Percentiles rank a stretch among this genome's conserved stretches.
phyloP scores from a whole-genome alignment of 192 early-diverging fungal species.

The Backusella sp. region DNA sequence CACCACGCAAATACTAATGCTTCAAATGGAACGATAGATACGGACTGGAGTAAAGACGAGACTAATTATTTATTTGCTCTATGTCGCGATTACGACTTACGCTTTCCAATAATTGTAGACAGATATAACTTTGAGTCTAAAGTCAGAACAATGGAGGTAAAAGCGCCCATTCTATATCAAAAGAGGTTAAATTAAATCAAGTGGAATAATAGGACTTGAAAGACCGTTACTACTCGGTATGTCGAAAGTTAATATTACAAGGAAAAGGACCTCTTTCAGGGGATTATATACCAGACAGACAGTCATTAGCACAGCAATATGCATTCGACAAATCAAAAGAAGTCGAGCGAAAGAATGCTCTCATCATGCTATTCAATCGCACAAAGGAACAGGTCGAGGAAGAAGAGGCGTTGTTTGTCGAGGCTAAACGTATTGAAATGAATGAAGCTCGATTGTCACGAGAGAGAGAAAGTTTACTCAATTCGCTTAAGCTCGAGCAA shows the following conservation, averaged over 20 bases:
- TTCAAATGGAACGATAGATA: conserved; percentile 37
- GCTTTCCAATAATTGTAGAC: conserved; percentile 85
- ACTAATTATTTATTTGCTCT: conserved; percentile 82
- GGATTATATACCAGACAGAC: conserved; percentile 25
- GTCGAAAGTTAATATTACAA: conserved; percentile 56
- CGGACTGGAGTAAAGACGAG: conserved; percentile 81
- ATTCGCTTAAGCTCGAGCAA: conserved; percentile 54
- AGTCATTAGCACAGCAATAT: conserved; percentile 35
- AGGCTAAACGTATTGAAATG: conserved; percentile 77
- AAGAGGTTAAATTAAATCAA: neutral
- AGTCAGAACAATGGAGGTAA: conserved; percentile 47
- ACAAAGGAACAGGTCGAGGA: conserved; percentile 82
- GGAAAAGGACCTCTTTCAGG: conserved; percentile 40
- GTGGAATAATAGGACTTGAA: conserved; percentile 71
- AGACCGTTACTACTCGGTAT: conserved; percentile 79
- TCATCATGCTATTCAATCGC: conserved; percentile 68
- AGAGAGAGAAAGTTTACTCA: conserved; percentile 79
- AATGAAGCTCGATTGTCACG: conserved; percentile 73
- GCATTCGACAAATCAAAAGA: conserved; percentile 61
- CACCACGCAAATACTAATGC: neutral
- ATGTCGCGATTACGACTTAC: conserved; percentile 72
- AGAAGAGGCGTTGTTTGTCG: conserved; percentile 78
- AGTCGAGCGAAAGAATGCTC: conserved; percentile 77
- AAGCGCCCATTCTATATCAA: neutral
- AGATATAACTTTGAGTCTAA: conserved; percentile 64